Evolutionary conservation across 345 rosid species (phyloP).

Genomic region (Eucalyptus tenuipes): DNA sequence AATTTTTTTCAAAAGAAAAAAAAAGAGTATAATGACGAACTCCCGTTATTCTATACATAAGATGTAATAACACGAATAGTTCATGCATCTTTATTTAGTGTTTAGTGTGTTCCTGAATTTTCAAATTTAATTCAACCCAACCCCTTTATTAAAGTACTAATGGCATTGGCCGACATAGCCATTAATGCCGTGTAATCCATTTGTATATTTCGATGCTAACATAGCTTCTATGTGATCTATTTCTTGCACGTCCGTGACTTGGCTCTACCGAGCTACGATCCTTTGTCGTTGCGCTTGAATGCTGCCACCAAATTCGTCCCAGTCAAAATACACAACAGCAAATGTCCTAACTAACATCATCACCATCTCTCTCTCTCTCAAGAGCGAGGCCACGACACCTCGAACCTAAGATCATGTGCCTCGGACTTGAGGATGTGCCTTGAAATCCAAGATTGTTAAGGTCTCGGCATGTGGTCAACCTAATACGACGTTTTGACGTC

Average conservation of each 20-base stretch:
- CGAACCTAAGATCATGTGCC: rapidly evolving
- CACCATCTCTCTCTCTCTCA: neutral
- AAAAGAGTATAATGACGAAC: rapidly evolving
- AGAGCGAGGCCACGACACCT: neutral
- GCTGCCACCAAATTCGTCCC: rapidly evolving
- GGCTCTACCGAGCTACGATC: neutral
- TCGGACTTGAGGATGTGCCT: neutral
- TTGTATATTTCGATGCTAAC: neutral
- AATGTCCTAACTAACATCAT: neutral
- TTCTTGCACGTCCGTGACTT: neutral
- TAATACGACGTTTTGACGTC: rapidly evolving
- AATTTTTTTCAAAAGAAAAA: rapidly evolving
- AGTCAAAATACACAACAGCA: neutral
- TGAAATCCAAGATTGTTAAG: rapidly evolving
- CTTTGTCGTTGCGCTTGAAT: neutral
- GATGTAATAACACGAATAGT: neutral
- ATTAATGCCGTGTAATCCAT: neutral
- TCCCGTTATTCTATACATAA: neutral
- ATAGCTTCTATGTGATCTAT: neutral
- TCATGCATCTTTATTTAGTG: neutral
- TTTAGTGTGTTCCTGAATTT: neutral
- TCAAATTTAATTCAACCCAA: neutral
- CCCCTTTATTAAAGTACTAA: neutral
- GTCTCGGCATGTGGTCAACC: neutral
- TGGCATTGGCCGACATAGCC: neutral